These are phyloP conservation scores for Cystofilobasidium capitatum DNA, from an alignment of 768 basidiomycete species.

Conservation along the genomic window DNA sequence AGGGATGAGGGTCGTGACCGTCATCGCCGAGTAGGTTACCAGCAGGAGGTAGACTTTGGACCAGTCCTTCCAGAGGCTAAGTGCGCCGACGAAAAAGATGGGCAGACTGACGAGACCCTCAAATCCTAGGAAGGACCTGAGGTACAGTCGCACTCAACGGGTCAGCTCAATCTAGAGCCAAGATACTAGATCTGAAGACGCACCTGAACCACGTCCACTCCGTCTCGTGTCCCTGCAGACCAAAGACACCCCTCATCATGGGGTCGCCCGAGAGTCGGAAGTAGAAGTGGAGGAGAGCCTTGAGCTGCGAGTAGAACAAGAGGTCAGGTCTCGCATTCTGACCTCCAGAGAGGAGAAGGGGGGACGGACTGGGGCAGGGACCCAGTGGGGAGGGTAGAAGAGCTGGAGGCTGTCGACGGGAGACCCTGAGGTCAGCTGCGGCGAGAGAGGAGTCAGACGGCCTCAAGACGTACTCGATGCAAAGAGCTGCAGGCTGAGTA, in stretches of 20 bases:
- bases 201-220: neutral
- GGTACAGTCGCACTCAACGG: neutral
- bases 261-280: constrained; percentile 27
- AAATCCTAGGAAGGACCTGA: constrained; percentile 32
- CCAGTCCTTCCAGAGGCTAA: constrained; percentile 38
- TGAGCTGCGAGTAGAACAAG: neutral
- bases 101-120: constrained; percentile 54
- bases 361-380: constrained; percentile 46
- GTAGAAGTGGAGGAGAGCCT: constrained; percentile 46
- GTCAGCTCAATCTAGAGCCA: neutral
- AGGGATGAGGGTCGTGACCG: constrained; percentile 65
- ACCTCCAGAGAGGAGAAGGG: constrained; percentile 32
- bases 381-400: constrained; percentile 44
- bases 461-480: constrained; percentile 47
- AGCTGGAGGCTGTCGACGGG: constrained; percentile 45
- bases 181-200: neutral
- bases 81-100: constrained; percentile 58
- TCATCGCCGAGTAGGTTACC: constrained; percentile 64
- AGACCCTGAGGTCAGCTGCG: neutral
- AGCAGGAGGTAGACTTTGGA: constrained; percentile 54
- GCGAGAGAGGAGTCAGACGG: neutral
- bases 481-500: constrained; percentile 49
- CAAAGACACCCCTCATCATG: constrained; percentile 26
- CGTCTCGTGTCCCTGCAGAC: constrained; percentile 4
- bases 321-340: neutral